Evolutionary conservation across 306 rosid genomes (phyloP).

Genomic region (Vigna angularis): DNA sequence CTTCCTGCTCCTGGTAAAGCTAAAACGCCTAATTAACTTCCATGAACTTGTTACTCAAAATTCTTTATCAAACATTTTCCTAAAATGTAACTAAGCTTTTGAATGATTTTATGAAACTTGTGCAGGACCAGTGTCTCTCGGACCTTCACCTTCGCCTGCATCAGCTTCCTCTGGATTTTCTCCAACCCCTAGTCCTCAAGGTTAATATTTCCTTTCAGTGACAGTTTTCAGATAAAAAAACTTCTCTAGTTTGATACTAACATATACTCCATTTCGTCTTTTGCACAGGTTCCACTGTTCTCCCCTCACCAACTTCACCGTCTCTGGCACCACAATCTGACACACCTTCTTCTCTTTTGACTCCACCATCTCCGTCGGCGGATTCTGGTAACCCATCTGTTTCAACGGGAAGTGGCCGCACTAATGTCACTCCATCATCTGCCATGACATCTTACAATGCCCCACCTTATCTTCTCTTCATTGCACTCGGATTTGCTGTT

Average conservation of each 20-base stretch:
- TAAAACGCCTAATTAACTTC: background rate
- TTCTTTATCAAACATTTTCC: background rate
- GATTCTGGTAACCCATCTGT: constrained; percentile 59
- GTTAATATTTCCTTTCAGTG: constrained; percentile 43
- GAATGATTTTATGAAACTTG: constrained; percentile 12
- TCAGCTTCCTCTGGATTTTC: constrained; percentile 61
- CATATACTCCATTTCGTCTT: constrained; percentile 26
- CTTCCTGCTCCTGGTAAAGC: constrained; percentile 79
- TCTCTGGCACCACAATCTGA: constrained; percentile 64
- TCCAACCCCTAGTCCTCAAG: constrained; percentile 66
- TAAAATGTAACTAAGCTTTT: background rate
- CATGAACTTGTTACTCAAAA: background rate
- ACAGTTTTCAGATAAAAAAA: background rate
- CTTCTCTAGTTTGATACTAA: constrained; percentile 29
- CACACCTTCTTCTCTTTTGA: constrained; percentile 44
- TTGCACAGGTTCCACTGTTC: constrained; percentile 54
- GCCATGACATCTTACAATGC: constrained; percentile 49
- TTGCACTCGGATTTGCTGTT: constrained; percentile 49
- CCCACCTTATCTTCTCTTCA: constrained; percentile 54
- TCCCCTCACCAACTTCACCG: constrained; percentile 59
- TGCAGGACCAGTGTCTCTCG: constrained; percentile 66
- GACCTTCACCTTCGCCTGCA: constrained; percentile 60
- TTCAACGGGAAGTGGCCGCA: constrained; percentile 63
- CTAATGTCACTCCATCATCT: constrained; percentile 67
- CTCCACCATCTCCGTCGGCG: constrained; percentile 59